Percentiles rank a stretch among this genome's conserved stretches.
Evolutionary conservation across 2,329 filamentous ascomycete species (phyloP).

Genomic region (Diaporthe ampelina): DNA sequence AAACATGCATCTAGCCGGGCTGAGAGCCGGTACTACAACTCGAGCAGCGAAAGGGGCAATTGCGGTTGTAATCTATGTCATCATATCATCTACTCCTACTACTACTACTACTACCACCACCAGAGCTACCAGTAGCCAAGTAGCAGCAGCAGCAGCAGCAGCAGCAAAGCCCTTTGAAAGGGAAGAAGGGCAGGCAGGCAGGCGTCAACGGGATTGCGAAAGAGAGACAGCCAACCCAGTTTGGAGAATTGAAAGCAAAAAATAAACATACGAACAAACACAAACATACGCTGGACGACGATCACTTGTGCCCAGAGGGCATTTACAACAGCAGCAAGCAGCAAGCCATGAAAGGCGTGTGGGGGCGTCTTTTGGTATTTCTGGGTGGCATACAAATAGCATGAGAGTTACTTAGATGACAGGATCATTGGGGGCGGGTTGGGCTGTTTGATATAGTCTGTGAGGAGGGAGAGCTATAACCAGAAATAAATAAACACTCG

Average conservation of each 20-base stretch:
- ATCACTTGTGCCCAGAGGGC: conserved; percentile 15
- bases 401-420: conserved; percentile 13
- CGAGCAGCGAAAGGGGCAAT: conserved; percentile 15
- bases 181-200: background rate
- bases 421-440: background rate
- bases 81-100: conserved; percentile 16
- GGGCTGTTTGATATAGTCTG: background rate
- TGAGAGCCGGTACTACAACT: background rate
- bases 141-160: background rate
- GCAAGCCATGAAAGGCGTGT: conserved; percentile 7
- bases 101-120: conserved; percentile 12
- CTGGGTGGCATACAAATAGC: conserved; percentile 6
- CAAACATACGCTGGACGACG: background rate
- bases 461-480: background rate
- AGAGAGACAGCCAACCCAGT: conserved; percentile 4
- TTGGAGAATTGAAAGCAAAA: conserved; percentile 26
- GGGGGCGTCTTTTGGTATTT: conserved; percentile 2
- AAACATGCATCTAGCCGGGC: conserved; percentile 11
- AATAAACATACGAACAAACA: background rate
- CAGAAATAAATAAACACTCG: background rate
- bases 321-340: background rate
- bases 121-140: conserved; percentile 8
- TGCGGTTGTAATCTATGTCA: conserved; percentile 20
- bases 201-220: background rate
- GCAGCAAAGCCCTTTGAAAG: background rate